Evolutionary conservation across 176 grass and related monocot genomes (phyloP).

Genomic region (Bonia amplexicaulis): DNA sequence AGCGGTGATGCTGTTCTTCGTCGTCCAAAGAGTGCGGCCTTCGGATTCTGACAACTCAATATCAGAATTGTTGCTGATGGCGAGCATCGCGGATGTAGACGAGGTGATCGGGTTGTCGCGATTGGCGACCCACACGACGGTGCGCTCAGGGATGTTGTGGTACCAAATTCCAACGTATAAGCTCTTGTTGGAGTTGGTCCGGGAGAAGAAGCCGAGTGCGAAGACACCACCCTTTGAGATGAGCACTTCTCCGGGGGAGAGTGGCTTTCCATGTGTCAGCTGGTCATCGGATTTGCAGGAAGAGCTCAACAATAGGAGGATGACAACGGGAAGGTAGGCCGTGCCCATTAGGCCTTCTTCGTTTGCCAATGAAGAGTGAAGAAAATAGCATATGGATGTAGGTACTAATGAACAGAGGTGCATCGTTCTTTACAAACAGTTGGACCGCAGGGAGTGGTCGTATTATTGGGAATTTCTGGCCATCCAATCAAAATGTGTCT

Average conservation of each 20-base stretch:
- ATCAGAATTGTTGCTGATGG: not conserved
- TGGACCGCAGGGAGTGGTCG: too few relatives aligned
- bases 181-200: not conserved
- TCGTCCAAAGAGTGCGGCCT: not conserved
- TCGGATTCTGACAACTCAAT: not conserved
- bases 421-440: too few relatives aligned
- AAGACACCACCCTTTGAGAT: constrained; percentile 6
- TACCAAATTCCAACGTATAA: constrained; percentile 23
- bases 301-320: not conserved
- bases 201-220: constrained; percentile 22
- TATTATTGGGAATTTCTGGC: too few relatives aligned
- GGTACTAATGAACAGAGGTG: too few relatives aligned
- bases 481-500: too few relatives aligned
- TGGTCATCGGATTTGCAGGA: constrained; percentile 8
- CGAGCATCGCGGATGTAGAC: not conserved
- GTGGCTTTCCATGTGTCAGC: not conserved
- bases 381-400: not conserved
- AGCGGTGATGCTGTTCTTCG: not conserved
- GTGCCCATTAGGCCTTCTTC: not conserved
- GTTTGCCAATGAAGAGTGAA: not conserved
- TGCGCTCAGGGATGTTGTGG: not conserved
- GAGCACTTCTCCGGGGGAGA: not conserved
- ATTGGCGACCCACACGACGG: constrained; percentile 30
- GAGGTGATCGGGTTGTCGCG: not conserved
- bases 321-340: not conserved